Evolutionary conservation across 2,329 filamentous ascomycete genomes (phyloP), one percentile per base, ranked within the genome.

Genomic region (Penicillium italicum): DNA sequence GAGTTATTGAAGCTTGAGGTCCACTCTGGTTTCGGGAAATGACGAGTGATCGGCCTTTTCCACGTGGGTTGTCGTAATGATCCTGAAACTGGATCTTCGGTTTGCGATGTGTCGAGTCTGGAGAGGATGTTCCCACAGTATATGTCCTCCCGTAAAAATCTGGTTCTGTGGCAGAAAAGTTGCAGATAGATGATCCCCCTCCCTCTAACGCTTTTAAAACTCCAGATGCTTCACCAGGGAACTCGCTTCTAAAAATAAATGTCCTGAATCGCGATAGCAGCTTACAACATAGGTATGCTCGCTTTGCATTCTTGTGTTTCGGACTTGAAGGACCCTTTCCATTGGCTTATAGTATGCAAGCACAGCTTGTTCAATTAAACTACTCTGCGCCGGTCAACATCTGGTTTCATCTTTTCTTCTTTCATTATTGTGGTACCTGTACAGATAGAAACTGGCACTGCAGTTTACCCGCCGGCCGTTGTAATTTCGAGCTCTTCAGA

Each of bases 231-330:
- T 55, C 53, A 55, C 16, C 26, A n/a, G 22, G 30, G 10, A 45
- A 16, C 16, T 53, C 3, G 20, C 14, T 50, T 44, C 47, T 55
- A 55, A 55, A 51, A 44, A 51, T 55, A 50, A 30, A 9, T 2
- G 0, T 16, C 14, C 22, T 7, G 24, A 28, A 42, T 49, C 11
- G 38, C 28, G n/a, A n/a, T 14, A 30, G 12, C 28, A 20, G 36
- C 43, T 41, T 26, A 49, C 42, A 22, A 30, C 28, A 30, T 30
- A 30, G 8, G 26, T 3, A 24, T 7, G 2, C 14, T n/a, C 6
- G 10, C 4, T 37, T 12, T 10, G 10, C 16, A 16, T 22, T n/a
- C 26, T 48, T 33, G 20, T 12, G 44, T 50, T 54, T 54, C 51
- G 33, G 37, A 50, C 45, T 37, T 34, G 14, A 22, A 20, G 42